These are phyloP conservation scores for Apiotrichum brassicae DNA, from an alignment of 1,284 basidiomycete species.

Conservation along the genomic window DNA sequence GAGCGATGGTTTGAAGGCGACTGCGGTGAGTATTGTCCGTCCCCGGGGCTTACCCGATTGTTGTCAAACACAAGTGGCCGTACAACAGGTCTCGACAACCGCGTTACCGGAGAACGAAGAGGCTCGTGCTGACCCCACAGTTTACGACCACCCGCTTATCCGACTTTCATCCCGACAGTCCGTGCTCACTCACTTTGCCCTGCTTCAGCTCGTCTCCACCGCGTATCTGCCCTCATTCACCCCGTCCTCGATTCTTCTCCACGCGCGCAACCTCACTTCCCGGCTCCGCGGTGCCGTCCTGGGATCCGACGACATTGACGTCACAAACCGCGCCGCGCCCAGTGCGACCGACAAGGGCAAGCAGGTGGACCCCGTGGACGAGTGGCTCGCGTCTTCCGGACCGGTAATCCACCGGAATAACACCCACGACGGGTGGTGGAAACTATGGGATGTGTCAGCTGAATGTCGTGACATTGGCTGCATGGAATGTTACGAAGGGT, in stretches of 20 bases:
- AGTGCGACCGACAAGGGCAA: not conserved
- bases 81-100: too few species aligned
- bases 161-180: constrained; percentile 27
- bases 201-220: constrained; percentile 31
- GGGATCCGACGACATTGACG: constrained; percentile 9
- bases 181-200: constrained; percentile 30
- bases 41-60: too few species aligned
- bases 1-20: constrained; percentile 40
- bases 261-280: constrained; percentile 20
- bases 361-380: constrained; percentile 14
- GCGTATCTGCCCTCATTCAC: constrained; percentile 28
- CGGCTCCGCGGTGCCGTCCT: constrained; percentile 14
- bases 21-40: constrained; percentile 27
- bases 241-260: constrained; percentile 20
- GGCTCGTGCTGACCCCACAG: constrained; percentile 18
- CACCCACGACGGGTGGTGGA: constrained; percentile 32
- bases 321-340: not conserved
- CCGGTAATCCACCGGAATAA: constrained; percentile 1
- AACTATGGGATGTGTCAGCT: constrained; percentile 39
- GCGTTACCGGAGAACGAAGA: too few species aligned
- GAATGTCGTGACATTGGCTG: constrained; percentile 43
- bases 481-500: constrained; percentile 46
- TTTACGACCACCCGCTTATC: constrained; percentile 39
- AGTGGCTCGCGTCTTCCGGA: constrained; percentile 17
- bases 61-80: too few species aligned